phyloP scores from a whole-genome alignment of 495 filamentous ascomycete genomes.

The Aspergillus campestris region DNA sequence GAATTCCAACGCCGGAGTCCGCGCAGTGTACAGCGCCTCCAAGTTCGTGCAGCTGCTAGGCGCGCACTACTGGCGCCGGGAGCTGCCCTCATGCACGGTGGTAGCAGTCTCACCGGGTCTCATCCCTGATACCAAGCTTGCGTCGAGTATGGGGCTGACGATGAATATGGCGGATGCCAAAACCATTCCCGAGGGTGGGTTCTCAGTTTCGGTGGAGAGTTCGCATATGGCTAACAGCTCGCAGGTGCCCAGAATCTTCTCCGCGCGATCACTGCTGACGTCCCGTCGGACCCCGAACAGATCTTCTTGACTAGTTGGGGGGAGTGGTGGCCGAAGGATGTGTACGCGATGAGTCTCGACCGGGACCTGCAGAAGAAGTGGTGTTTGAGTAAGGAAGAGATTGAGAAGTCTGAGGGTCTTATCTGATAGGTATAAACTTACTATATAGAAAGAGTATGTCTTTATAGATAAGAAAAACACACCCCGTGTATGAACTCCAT shows the following conservation, averaged over 20 bases:
- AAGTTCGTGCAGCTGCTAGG: constrained; percentile 21
- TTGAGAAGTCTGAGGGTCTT: constrained; percentile 17
- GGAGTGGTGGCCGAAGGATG: constrained; percentile 26
- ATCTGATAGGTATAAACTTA: no score
- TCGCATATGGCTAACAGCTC: not conserved
- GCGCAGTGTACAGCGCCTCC: constrained; percentile 18
- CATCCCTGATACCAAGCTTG: constrained; percentile 21
- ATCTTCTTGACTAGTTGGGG: constrained; percentile 27
- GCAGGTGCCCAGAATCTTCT: constrained; percentile 21
- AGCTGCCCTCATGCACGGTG: constrained; percentile 15
- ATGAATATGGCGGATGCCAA: constrained; percentile 28
- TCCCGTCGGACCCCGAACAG: constrained; percentile 21
- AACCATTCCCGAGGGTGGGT: constrained; percentile 22
- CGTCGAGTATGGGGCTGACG: constrained; percentile 10
- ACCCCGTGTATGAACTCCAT: no score
- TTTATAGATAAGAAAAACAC: no score
- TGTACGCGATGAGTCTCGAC: constrained; percentile 17
- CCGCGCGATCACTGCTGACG: constrained; percentile 11
- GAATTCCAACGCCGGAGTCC: constrained; percentile 14
- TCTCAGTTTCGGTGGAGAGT: not conserved
- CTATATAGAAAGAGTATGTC: no score
- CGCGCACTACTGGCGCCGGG: constrained; percentile 22
- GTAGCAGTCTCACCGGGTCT: constrained; percentile 22
- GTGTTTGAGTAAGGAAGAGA: constrained; percentile 20
- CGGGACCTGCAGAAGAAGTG: constrained; percentile 17